A percentile compares a stretch with the other conserved stretches of the same genome.
phyloP scores from a whole-genome alignment of 805 yeast genomes.

The Diddensiella transvaalensis region DNA sequence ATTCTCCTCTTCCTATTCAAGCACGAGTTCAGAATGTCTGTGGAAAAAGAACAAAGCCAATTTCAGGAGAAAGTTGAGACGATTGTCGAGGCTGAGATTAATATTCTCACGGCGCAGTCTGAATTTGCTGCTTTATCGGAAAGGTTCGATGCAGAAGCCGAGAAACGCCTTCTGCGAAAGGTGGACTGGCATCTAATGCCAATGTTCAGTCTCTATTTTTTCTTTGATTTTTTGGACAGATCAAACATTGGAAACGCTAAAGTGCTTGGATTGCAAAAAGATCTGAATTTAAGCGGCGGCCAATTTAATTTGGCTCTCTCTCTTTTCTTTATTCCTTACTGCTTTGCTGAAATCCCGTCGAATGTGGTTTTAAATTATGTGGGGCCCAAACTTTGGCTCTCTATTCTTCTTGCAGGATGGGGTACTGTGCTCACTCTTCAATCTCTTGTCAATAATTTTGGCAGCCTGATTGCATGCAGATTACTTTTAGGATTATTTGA shows the following conservation, averaged over 20 bases:
- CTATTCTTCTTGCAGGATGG: slow-evolving; percentile 38
- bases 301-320: slow-evolving; percentile 35
- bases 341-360: slow-evolving; percentile 39
- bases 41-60: background rate
- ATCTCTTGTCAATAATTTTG: slow-evolving; percentile 28
- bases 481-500: slow-evolving; percentile 41
- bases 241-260: slow-evolving; percentile 48
- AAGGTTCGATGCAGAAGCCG: background rate
- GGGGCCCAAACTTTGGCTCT: slow-evolving; percentile 37
- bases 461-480: slow-evolving; percentile 34
- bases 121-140: background rate
- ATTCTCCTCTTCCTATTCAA: no score
- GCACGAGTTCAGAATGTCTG: no score
- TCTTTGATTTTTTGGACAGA: slow-evolving; percentile 34
- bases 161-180: slow-evolving; percentile 1
- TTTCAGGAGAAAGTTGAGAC: background rate
- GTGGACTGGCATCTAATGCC: background rate
- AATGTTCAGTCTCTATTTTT: background rate
- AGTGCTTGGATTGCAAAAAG: slow-evolving; percentile 44
- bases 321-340: slow-evolving; percentile 47
- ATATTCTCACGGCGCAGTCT: background rate
- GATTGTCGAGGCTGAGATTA: background rate
- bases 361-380: slow-evolving; percentile 29
- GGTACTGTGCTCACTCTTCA: slow-evolving; percentile 35
- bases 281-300: slow-evolving; percentile 16